Percentiles rank a stretch among this genome's conserved stretches.
Conservation (phyloP, 306 rosid genomes). For the Begonia masoniana region DNA sequence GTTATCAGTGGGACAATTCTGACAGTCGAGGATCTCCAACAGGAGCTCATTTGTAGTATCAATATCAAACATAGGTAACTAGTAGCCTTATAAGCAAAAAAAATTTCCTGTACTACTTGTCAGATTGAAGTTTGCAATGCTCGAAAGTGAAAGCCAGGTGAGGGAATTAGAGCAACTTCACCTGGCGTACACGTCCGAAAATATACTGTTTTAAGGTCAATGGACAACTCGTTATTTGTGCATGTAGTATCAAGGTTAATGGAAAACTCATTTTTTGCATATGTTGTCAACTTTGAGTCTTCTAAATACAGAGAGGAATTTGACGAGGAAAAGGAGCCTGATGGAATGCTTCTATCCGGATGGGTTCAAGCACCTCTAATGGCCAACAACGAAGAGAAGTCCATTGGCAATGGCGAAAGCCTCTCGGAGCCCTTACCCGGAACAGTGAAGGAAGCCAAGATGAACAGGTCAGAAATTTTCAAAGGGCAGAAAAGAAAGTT, state of each 20-base stretch:
- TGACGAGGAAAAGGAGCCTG: slow-evolving; percentile 97
- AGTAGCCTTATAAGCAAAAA: not conserved
- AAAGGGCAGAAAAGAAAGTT: slow-evolving; percentile 50
- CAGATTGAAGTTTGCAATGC: too few species aligned
- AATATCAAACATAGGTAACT: slow-evolving; percentile 82
- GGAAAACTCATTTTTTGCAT: too few species aligned
- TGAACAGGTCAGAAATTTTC: slow-evolving; percentile 23
- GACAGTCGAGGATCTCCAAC: slow-evolving; percentile 74
- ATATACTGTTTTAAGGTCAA: too few species aligned
- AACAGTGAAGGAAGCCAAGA: slow-evolving; percentile 19
- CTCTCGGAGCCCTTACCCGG: slow-evolving; percentile 19
- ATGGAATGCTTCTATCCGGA: slow-evolving; percentile 84
- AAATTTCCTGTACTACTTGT: too few species aligned
- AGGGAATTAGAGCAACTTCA: too few species aligned
- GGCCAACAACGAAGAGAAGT: slow-evolving; percentile 34
- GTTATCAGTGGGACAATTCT: slow-evolving; percentile 66
- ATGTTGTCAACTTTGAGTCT: too few species aligned
- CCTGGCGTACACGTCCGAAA: too few species aligned
- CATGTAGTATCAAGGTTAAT: too few species aligned
- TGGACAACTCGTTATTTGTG: too few species aligned
- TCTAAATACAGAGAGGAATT: slow-evolving; percentile 60
- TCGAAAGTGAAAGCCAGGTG: too few species aligned
- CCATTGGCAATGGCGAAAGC: slow-evolving; percentile 47
- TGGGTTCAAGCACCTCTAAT: slow-evolving; percentile 55
- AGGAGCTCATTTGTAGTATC: slow-evolving; percentile 73